phyloP scores from a whole-genome alignment of 371 early-diverging fungal genomes.

The Rhizopus arrhizus region DNA sequence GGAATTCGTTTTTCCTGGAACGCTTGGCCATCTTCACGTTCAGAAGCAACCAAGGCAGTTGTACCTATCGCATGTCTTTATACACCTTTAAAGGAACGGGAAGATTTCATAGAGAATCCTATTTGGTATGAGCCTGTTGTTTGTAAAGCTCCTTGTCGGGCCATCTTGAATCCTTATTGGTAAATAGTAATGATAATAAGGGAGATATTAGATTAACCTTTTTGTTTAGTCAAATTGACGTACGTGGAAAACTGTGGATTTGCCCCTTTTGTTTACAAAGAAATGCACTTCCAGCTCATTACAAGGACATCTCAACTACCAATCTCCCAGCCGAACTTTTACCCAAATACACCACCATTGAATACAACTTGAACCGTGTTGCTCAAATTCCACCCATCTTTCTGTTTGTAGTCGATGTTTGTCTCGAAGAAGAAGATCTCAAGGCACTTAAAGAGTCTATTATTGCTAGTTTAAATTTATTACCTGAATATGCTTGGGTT shows the following conservation, averaged over 20 bases:
- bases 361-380: conserved; percentile 86
- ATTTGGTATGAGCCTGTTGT: conserved; percentile 97
- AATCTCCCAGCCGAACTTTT: conserved; percentile 97
- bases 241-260: conserved; percentile 95
- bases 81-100: conserved; percentile 96
- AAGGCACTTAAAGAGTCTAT: conserved; percentile 95
- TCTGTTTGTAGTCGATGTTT: conserved; percentile 98
- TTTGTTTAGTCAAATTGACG: conserved; percentile 89
- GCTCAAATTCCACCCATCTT: conserved; percentile 94
- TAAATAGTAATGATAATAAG: conserved; percentile 30
- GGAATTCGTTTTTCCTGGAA: conserved; percentile 99
- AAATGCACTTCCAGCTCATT: conserved; percentile 98
- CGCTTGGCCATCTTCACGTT: conserved; percentile 92
- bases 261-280: conserved; percentile 98
- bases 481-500: conserved; percentile 95
- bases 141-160: conserved; percentile 96
- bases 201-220: background rate
- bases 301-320: conserved; percentile 93
- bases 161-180: conserved; percentile 98
- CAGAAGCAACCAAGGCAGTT: conserved; percentile 93
- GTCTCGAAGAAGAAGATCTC: conserved; percentile 95
- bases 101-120: conserved; percentile 68
- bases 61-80: conserved; percentile 97
- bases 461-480: conserved; percentile 83
- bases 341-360: conserved; percentile 95